phyloP scores from a whole-genome alignment of 208 protist species.

The Crithidia sp. region DNA sequence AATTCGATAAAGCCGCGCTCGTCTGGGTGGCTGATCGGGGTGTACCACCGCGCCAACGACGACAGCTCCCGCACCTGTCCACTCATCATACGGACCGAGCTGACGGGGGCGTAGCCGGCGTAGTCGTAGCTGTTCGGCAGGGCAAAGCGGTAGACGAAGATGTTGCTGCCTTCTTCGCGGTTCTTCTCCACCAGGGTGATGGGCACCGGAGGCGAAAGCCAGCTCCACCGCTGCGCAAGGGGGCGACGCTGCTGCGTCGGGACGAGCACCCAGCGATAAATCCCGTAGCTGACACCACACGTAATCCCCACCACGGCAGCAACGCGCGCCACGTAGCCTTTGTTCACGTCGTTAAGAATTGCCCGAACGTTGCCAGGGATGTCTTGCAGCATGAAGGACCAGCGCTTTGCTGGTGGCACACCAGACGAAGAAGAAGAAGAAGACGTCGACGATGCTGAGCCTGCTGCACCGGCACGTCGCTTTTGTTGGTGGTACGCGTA shows the following conservation, averaged over 20 bases:
- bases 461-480: constrained; percentile 4
- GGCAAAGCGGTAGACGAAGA: constrained; percentile 79
- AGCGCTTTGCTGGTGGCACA: constrained; percentile 26
- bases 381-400: constrained; percentile 85
- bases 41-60: constrained; percentile 80
- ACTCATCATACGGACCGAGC: constrained; percentile 74
- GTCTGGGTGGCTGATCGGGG: constrained; percentile 83
- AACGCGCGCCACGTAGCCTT: constrained; percentile 71
- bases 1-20: constrained; percentile 85
- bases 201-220: constrained; percentile 61
- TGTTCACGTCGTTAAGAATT: constrained; percentile 73
- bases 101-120: constrained; percentile 86
- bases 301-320: constrained; percentile 18
- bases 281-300: constrained; percentile 33
- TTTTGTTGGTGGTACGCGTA: constrained; percentile 32
- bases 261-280: constrained; percentile 59
- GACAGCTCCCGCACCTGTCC: constrained; percentile 54
- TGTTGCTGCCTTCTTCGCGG: constrained; percentile 51
- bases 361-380: constrained; percentile 36
- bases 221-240: constrained; percentile 72
- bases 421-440: background rate
- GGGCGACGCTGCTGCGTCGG: constrained; percentile 60
- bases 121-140: constrained; percentile 87
- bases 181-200: constrained; percentile 79
- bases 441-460: background rate